These are phyloP conservation scores for Cyclotella cryptica DNA, from an alignment of 108 stramenopile species.

Conservation along the genomic window DNA sequence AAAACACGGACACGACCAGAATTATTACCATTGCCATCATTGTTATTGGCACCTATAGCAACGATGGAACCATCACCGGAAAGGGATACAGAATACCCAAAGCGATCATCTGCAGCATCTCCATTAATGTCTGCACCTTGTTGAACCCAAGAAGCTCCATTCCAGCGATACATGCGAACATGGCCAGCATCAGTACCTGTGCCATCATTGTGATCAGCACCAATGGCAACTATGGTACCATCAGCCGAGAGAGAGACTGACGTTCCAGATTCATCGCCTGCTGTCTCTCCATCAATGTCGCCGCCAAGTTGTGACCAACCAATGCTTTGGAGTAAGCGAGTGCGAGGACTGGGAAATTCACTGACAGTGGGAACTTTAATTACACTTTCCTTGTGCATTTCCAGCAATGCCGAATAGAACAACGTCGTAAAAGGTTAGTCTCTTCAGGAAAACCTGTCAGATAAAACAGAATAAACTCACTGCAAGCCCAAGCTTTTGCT, in stretches of 20 bases:
- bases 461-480: too few species aligned
- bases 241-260: not conserved
- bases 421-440: too few species aligned
- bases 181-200: not conserved
- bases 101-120: not conserved
- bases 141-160: not conserved
- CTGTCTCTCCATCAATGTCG: not conserved
- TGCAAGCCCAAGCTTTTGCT: too few species aligned
- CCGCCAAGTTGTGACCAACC: not conserved
- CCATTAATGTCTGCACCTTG: not conserved
- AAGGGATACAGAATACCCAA: not conserved
- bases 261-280: not conserved
- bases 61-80: not conserved
- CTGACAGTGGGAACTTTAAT: too few species aligned
- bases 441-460: too few species aligned
- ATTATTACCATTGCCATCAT: too few species aligned
- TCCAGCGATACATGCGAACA: not conserved
- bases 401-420: too few species aligned
- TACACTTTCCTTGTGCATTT: too few species aligned
- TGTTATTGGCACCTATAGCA: not conserved
- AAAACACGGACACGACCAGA: not conserved
- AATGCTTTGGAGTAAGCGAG: too few species aligned
- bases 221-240: not conserved
- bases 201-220: not conserved
- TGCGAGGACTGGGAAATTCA: too few species aligned